Percentiles rank a stretch among this genome's conserved stretches.
These are phyloP conservation scores for Seiridium cupressi DNA, from an alignment of 2,329 filamentous ascomycete species.

Conservation along the genomic window DNA sequence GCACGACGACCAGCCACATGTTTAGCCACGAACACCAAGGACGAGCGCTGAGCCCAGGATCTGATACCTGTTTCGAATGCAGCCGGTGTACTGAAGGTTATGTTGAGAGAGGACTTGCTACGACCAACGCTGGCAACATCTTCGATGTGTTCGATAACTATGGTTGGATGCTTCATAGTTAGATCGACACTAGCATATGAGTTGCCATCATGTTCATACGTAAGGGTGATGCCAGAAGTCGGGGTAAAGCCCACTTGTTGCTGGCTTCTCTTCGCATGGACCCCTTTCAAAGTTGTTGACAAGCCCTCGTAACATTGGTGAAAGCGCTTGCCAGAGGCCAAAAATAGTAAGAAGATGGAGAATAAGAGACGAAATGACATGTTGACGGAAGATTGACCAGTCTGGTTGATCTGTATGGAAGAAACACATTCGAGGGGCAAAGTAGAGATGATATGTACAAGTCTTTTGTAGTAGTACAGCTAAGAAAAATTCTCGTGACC, in stretches of 20 bases:
- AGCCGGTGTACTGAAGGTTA: not conserved
- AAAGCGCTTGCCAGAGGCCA: not conserved
- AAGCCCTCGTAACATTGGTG: not conserved
- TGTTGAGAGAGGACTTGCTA: not conserved
- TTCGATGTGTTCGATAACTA: not conserved
- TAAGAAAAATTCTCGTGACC: not conserved
- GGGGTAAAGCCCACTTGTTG: not conserved
- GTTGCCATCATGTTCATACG: not conserved
- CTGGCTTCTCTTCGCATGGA: too few species aligned
- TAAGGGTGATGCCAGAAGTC: not conserved
- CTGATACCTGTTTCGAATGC: not conserved
- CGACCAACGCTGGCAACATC: not conserved
- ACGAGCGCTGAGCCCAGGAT: not conserved
- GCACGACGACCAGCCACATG: conserved; percentile 38
- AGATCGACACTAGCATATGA: not conserved
- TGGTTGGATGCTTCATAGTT: not conserved
- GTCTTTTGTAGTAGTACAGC: not conserved
- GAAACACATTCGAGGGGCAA: not conserved
- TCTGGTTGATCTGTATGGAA: not conserved
- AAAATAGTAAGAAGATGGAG: not conserved
- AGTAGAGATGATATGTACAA: not conserved
- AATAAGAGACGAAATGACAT: not conserved
- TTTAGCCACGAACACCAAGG: conserved; percentile 35
- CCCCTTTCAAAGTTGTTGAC: too few species aligned
- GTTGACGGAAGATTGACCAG: not conserved